Conservation (phyloP, 345 rosid species). For the Litchi chinensis region DNA sequence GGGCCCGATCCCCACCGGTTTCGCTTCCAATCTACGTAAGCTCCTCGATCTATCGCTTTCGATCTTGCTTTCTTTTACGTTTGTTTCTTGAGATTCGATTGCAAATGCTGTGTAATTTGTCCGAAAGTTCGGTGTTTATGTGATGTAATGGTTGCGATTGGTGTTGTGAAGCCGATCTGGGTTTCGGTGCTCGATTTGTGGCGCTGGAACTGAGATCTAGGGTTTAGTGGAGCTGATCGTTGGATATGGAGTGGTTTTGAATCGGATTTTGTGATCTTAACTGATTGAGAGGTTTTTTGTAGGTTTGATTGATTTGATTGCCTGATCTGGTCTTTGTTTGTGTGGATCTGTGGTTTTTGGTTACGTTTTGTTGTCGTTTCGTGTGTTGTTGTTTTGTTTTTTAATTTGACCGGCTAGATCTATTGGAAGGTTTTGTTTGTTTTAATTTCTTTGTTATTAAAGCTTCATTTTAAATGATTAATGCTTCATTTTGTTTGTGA, state of each 20-base stretch:
- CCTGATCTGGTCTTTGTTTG: slow-evolving; percentile 21
- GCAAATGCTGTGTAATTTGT: neutral
- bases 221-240: neutral
- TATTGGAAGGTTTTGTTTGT: neutral
- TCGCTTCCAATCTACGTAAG: slow-evolving; percentile 18
- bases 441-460: neutral
- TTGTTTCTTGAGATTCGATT: neutral
- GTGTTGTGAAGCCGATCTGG: slow-evolving; percentile 18
- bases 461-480: neutral
- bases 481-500: neutral
- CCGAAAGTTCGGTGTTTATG: neutral
- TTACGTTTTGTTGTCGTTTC: neutral
- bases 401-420: neutral
- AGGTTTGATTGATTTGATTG: slow-evolving; percentile 7
- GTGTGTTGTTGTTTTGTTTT: neutral
- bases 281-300: slow-evolving; percentile 2
- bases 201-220: slow-evolving; percentile 32
- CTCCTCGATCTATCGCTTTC: neutral
- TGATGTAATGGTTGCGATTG: neutral
- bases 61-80: neutral
- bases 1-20: neutral
- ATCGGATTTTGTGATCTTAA: neutral
- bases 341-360: slow-evolving; percentile 24
- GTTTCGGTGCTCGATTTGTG: slow-evolving; percentile 2
- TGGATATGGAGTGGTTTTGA: neutral